phyloP scores from a whole-genome alignment of 306 rosid genomes.

The Cucumis cinereus region DNA sequence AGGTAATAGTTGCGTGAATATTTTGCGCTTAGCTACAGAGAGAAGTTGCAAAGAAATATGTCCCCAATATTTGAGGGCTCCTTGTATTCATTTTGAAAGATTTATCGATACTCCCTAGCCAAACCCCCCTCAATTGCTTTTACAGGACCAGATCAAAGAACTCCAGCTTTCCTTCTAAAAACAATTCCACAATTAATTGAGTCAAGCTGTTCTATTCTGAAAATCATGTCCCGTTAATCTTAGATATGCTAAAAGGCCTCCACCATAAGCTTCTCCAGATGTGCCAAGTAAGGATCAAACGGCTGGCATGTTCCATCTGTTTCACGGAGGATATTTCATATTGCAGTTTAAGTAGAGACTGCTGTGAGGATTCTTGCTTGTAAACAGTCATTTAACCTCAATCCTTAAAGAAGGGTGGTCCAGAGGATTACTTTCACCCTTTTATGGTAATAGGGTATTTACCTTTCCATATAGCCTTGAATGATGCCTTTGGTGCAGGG shows the following conservation, averaged over 20 bases:
- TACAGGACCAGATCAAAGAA: not conserved
- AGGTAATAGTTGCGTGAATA: constrained; percentile 1
- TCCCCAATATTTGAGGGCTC: not conserved
- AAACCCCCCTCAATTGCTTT: not conserved
- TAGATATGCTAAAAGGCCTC: not conserved
- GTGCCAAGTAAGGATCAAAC: not conserved
- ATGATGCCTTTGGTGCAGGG: not conserved
- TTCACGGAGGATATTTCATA: not conserved
- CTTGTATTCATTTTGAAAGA: not conserved
- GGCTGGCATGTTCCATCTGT: not conserved
- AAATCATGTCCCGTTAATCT: not conserved
- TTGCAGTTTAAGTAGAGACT: not conserved
- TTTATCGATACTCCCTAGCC: not conserved
- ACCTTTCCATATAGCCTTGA: not conserved
- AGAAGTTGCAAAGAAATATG: not conserved
- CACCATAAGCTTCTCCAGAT: not conserved
- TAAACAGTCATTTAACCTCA: not conserved
- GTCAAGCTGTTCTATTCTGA: not conserved
- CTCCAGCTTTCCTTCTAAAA: not conserved
- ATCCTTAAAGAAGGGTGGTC: not conserved
- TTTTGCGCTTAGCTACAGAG: not conserved
- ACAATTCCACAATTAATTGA: not conserved
- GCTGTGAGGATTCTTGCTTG: not conserved
- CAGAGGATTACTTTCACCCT: not conserved
- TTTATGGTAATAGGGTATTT: not conserved